These are phyloP conservation scores for Rhodotorula sp. DNA, from an alignment of 1,284 basidiomycete species.

Conservation along the genomic window DNA sequence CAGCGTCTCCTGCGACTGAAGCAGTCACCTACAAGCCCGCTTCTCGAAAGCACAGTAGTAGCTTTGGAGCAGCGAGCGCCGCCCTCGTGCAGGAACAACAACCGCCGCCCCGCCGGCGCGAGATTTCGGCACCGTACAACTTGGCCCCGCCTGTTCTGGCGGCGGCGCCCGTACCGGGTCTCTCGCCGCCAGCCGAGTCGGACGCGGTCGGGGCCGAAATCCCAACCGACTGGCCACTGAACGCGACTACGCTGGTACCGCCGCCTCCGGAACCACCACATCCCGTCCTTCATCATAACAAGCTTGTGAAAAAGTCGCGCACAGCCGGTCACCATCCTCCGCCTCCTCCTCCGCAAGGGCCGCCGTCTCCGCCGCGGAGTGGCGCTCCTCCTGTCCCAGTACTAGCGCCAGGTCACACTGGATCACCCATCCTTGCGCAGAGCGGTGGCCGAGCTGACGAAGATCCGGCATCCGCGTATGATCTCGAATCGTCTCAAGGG, in stretches of 20 bases:
- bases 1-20: not conserved
- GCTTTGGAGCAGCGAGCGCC: not conserved
- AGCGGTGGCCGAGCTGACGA: not conserved
- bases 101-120: not conserved
- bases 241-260: not conserved
- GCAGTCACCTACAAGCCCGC: not conserved
- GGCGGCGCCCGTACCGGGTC: not conserved
- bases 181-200: not conserved
- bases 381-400: not conserved
- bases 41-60: not conserved
- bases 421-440: not conserved
- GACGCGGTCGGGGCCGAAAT: not conserved
- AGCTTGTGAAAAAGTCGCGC: slow-evolving; percentile 20
- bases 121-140: not conserved
- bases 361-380: not conserved
- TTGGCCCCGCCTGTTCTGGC: not conserved
- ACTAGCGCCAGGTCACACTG: not conserved
- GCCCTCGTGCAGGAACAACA: not conserved
- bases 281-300: slow-evolving; percentile 8
- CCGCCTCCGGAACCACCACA: not conserved
- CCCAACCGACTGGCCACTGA: not conserved
- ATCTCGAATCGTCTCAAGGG: not conserved
- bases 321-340: not conserved
- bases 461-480: not conserved
- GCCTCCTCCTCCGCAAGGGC: not conserved